Evolutionary conservation across 2,329 filamentous ascomycete genomes (phyloP).

Genomic region (Beauveria pseudobassiana): DNA sequence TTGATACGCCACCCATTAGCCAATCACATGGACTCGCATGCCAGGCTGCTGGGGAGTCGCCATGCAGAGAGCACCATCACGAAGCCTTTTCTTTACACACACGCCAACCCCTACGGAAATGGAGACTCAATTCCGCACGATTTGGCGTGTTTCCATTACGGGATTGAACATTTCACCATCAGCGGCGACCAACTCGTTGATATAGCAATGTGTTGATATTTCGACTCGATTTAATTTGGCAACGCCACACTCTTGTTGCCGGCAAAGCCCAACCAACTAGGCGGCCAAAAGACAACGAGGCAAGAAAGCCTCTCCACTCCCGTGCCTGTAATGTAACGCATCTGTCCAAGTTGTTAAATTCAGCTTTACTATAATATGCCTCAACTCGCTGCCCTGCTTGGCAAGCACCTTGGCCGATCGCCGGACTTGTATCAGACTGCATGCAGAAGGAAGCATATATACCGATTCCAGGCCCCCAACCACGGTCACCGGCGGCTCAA

Average conservation of each 20-base stretch:
- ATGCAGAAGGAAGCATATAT: neutral
- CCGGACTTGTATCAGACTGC: neutral
- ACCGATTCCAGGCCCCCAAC: neutral
- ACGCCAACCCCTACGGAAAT: slow-evolving; percentile 5
- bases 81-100: neutral
- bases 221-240: neutral
- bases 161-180: neutral
- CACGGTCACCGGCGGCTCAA: neutral
- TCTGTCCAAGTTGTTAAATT: no score
- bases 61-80: neutral
- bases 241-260: neutral
- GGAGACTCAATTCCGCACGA: neutral
- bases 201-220: neutral
- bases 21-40: neutral
- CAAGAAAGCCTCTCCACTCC: neutral
- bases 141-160: neutral
- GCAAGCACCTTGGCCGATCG: neutral
- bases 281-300: neutral
- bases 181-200: neutral
- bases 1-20: neutral
- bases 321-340: neutral
- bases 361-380: neutral
- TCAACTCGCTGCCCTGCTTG: neutral
- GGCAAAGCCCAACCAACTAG: neutral
- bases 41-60: neutral